Evolutionary conservation across 2,329 filamentous ascomycete species (phyloP).

Genomic region (Aureobasidium sp.): DNA sequence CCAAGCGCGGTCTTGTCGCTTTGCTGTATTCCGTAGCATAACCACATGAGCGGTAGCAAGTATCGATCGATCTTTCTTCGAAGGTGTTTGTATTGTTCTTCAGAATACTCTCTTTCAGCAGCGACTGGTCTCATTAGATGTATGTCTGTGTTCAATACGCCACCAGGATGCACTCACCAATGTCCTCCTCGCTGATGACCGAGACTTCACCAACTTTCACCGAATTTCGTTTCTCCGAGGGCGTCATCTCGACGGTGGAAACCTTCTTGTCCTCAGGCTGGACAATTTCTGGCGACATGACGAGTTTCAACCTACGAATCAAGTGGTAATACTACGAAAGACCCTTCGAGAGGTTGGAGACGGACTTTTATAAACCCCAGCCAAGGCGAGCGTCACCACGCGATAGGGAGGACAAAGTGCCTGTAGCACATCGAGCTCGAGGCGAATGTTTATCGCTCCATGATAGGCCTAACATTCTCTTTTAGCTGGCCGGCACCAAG

Average conservation of each 20-base stretch:
- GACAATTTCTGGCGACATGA: not conserved
- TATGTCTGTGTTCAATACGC: too few species aligned
- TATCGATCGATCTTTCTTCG: conserved; percentile 38
- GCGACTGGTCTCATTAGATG: not conserved
- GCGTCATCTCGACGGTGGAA: not conserved
- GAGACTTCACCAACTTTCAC: not conserved
- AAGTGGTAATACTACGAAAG: too few species aligned
- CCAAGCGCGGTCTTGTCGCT: conserved; percentile 37
- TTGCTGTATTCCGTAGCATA: conserved; percentile 45
- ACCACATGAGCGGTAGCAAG: conserved; percentile 43
- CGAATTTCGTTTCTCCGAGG: not conserved
- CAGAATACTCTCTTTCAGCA: conserved; percentile 21
- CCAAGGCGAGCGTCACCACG: not conserved
- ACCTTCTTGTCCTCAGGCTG: not conserved
- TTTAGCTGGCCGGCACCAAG: too few species aligned
- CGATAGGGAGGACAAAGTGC: not conserved
- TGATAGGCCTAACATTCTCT: too few species aligned
- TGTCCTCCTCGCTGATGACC: not conserved
- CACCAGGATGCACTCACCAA: not conserved
- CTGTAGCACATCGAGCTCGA: too few species aligned
- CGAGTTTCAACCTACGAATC: not conserved
- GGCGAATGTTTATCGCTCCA: too few species aligned
- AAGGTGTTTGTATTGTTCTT: conserved; percentile 24
- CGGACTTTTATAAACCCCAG: not conserved
- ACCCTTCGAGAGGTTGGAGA: too few species aligned